Evolutionary conservation across 192 early-diverging fungal genomes (phyloP), one percentile per base, ranked within the genome.

Genomic region (Rhizophagus clarus): DNA sequence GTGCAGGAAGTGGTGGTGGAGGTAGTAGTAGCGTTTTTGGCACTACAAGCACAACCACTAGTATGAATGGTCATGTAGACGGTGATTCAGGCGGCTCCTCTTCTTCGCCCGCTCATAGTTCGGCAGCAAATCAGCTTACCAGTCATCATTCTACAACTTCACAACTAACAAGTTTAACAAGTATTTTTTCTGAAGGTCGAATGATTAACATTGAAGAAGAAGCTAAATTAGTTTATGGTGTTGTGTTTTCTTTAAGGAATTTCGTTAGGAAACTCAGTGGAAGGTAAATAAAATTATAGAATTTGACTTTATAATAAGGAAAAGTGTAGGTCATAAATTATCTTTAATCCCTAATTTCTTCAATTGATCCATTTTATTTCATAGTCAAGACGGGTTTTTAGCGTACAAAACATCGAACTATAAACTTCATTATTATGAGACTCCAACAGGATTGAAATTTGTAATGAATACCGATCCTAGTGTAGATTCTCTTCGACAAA

Each of bases 201-300:
- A 78, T 83, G 60, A 89, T 92, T 74, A 88, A 86, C 24, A 81
- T 88, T 77, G 90, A 94, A 71, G 96, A 98, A 80, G 95, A 98
- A 73, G 92, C 94, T 0, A 99, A 99, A 82, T 90, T 99, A 22
- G 96, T 99, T 22, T 99, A 98, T 81, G 97, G 97, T 76, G 96
- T 97, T n/a, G 91, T 97, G 17, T 95, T 93, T 68, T 96, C 95
- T 15, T 40, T 97, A 37, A 87, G 94, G 68, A 99, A 98, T 80
- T 90, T 97, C 24, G 93, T 96, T 7, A 40, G 37, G 73, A 97
- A 98, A 81, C 87, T 98, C 3, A 90, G 87, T 80, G 82, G 82
- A 66, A 91, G 84, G 87, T 88, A 84, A 72, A 78, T 74, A 17
- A 12, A 22, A 7, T 7, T 56, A 15, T 22, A 5, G 20, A 5